Evolutionary conservation across 352 stramenopile species (phyloP), one percentile per base, ranked within the genome.

Genomic region (Hyaloperonospora arabidopsidis): DNA sequence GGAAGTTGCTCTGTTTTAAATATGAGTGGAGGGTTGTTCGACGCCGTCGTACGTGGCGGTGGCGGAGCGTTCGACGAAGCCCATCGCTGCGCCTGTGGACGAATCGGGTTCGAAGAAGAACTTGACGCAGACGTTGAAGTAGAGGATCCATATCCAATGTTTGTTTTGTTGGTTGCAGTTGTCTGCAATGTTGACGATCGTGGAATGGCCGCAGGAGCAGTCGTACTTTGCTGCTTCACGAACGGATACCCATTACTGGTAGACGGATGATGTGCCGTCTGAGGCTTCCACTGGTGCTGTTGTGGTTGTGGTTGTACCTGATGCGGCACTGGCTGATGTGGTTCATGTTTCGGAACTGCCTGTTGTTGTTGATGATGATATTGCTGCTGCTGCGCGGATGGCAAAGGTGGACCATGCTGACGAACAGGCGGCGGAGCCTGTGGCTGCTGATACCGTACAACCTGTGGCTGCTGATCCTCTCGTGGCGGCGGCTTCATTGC

Each of bases 61-160:
- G 79, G 77, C 2, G 76, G 74, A 5, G 65, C 72, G 49, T 86
- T 67, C 6, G 52, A 66, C 3, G 45, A 68, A 19, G 49, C 46
- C 52, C 47, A 63, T 52, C 17, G 51, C 48, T 68, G 72, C 7
- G 52, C 59, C 17, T 68, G 58, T 18, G 61, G 57, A 25, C 47
- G 57, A 11, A 62, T 61, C 5, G 44, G 36, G 53, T 56, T 69
- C 17, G 58, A 50, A 41, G 61, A 51, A 58, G 52, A 54, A 15
- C 19, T 57, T 34, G 51, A 12, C 25, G 52, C 34, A 0, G 22
- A 29, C 45, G 14, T 22, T 11, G 41, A 32, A 28, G 52, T 41
- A 18, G 49, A 41, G 11, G 54, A n/a, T 29, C 15, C 23, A 36
- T 39, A 51, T 14, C 14, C 36, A 36, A 36, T 38, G 22, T 58